Conservation (phyloP, 129 eudicot genomes). For the Pseudognaphalium luteoalbum region DNA sequence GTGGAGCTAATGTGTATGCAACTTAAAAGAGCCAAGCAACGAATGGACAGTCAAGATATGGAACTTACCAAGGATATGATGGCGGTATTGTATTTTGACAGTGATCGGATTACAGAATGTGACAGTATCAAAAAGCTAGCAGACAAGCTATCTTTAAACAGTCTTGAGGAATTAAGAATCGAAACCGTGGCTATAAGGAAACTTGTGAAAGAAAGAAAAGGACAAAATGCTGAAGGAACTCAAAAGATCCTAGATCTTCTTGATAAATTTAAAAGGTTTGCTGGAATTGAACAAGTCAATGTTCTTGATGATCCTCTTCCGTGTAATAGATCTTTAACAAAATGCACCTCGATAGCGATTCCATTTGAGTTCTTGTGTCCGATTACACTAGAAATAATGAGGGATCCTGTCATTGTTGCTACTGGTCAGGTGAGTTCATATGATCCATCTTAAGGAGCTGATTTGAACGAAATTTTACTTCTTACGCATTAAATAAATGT, state of each 20-base stretch:
- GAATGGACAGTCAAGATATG: constrained; percentile 78
- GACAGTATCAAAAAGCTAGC: constrained; percentile 71
- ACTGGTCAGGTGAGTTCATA: constrained; percentile 69
- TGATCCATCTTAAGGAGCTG: not conserved
- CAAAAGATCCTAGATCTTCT: constrained; percentile 56
- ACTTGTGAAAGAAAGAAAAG: constrained; percentile 56
- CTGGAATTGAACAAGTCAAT: constrained; percentile 54
- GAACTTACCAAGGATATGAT: constrained; percentile 78
- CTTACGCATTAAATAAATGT: too few relatives aligned
- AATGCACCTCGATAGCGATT: constrained; percentile 41
- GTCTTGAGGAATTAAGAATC: constrained; percentile 50
- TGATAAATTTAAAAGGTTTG: constrained; percentile 57
- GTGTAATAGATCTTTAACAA: constrained; percentile 34
- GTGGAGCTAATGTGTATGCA: constrained; percentile 58
- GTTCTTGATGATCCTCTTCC: constrained; percentile 50
- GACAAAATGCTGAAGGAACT: constrained; percentile 54
- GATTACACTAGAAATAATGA: constrained; percentile 79
- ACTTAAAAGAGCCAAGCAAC: constrained; percentile 53
- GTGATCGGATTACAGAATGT: constrained; percentile 58
- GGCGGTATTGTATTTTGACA: constrained; percentile 51
- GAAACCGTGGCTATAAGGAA: constrained; percentile 62
- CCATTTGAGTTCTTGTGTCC: constrained; percentile 89
- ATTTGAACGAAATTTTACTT: too few relatives aligned
- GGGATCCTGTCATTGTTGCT: constrained; percentile 83
- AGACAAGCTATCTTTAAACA: constrained; percentile 49